Evolutionary conservation across 495 filamentous ascomycete genomes (phyloP), one percentile per base, ranked within the genome.

Genomic region (Trichoderma parareesei): DNA sequence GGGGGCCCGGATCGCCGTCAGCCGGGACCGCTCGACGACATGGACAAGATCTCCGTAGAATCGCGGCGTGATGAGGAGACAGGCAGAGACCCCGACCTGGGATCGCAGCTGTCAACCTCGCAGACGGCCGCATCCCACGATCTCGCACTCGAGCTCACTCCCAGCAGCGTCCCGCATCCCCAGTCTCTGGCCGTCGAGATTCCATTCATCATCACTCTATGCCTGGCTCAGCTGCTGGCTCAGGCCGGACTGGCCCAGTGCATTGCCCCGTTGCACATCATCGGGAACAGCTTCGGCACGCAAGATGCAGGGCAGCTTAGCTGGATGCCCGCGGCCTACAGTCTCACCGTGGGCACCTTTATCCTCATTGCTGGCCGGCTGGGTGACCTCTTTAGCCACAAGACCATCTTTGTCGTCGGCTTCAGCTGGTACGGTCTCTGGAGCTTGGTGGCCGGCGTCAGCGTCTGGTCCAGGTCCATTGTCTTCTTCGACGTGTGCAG

Each of bases 341-440:
- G 78, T n/a, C 69, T 87, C 16, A 89, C 87, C 0, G 81, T 84
- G 6, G 87, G 88, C n/a, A 88, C 86, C 0, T 89, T 90, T 67
- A 87, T 90, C 60, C 77, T 90, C 11, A 79, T 85, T 6, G 80
- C 84, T 4, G 88, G 88, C 13, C 79, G 87, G 5, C 75, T 89
- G 4, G 88, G 88, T 0, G 88, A 90, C 64, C 70, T 88, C 5
- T 85, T 84, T 65, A 87, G 88, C 35, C 85, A 89, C 70, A 84
- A 85, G 64, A 75, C 74, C 8, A 74, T 91, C 65, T 87, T 90
- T 68, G 70, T 86, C n/a, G 70, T 83, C 41, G 88, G 87, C 0
- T 90, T 81, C 64, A 16, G 76, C 40, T 90, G 88, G 88, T 84
- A 87, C 59, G 77, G 77, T 0, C 46, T 87, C 20, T 90, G 87